Base-by-base conservation (phyloP, 2,329 filamentous ascomycete species). In the Arthroderma sp. region DNA sequence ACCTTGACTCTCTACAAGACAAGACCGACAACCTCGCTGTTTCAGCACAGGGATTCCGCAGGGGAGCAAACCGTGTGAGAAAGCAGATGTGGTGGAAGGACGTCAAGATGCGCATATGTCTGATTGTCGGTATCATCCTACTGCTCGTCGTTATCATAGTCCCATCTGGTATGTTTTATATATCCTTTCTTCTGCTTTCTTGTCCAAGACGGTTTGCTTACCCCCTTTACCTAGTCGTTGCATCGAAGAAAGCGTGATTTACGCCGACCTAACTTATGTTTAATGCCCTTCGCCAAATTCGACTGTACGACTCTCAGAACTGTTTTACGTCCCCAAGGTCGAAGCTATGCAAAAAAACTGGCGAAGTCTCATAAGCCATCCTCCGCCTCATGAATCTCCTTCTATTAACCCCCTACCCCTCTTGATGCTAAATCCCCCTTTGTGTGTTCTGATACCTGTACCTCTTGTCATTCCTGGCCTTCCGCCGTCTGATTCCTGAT, bases 41-140 rank as follows among this genome's bases (percentile, higher is more conserved):
- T 62, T 95, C 91, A 37, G 91, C 93, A 59, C 90, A 95, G 73
- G 90, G 89, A 62, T 98, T 98, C 82, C 88, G 91, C 68, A 86
- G 91, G 65, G 91, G 93, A 63, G 93, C 94, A 74, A 98, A 97
- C 79, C 81, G 89, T 67, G 91, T 98, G 66, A 85, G 93, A 74
- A 91, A 91, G 80, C 85, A 95, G 61, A 97, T 97, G 91, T 97
- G 91, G 91, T 97, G 91, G 91, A 97, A 97, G 82, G 91, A 97
- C 71, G 95, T 96, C 89, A 97, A 97, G 84, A 98, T 98, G 93
- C 85, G 93, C 74, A 93, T 96, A 80, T 97, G 91, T 77, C 79
- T 98, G 62, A 87, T 95, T 70, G 80, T 85, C 59, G 93, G 91
- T 68, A 87, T 98, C 74, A 86, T 97, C 72, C 81, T 97, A 65